phyloP scores from a whole-genome alignment of 2,329 filamentous ascomycete genomes.

The Rutstroemia sp. region DNA sequence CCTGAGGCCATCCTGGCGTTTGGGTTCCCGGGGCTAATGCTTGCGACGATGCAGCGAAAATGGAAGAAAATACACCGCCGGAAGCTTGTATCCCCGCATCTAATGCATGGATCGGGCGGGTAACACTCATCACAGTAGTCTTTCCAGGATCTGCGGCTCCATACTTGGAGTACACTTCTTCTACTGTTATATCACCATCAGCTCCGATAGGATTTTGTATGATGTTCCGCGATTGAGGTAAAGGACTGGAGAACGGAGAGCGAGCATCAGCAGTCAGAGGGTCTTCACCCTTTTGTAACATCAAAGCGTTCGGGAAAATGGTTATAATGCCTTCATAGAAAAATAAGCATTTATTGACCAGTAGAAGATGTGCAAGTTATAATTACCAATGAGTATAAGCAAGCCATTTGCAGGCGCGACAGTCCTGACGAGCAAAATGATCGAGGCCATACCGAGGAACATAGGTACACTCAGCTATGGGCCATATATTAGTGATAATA shows the following conservation, averaged over 20 bases:
- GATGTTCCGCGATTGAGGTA: constrained; percentile 17
- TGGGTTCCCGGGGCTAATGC: constrained; percentile 5
- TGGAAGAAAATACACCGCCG: constrained; percentile 22
- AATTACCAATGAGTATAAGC: constrained; percentile 27
- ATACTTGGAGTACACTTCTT: not conserved
- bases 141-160: too few relatives aligned
- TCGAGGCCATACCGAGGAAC: constrained; percentile 25
- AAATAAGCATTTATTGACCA: too few relatives aligned
- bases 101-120: too few relatives aligned
- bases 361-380: not conserved
- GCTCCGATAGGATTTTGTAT: not conserved
- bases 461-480: constrained; percentile 27
- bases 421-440: constrained; percentile 26
- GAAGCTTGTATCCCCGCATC: constrained; percentile 23
- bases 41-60: constrained; percentile 12
- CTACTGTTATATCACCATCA: not conserved
- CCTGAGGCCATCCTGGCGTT: not conserved
- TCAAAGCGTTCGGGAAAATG: constrained; percentile 20
- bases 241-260: constrained; percentile 26
- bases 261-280: constrained; percentile 24
- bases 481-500: constrained; percentile 13
- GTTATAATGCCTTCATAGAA: constrained; percentile 20
- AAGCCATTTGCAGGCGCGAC: constrained; percentile 27
- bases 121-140: too few relatives aligned
- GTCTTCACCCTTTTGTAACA: constrained; percentile 20